Percentiles rank a stretch among this genome's conserved stretches.
These are phyloP conservation scores for Scleromitrula shiraiana DNA, from an alignment of 2,329 filamentous ascomycete species.

Conservation along the genomic window DNA sequence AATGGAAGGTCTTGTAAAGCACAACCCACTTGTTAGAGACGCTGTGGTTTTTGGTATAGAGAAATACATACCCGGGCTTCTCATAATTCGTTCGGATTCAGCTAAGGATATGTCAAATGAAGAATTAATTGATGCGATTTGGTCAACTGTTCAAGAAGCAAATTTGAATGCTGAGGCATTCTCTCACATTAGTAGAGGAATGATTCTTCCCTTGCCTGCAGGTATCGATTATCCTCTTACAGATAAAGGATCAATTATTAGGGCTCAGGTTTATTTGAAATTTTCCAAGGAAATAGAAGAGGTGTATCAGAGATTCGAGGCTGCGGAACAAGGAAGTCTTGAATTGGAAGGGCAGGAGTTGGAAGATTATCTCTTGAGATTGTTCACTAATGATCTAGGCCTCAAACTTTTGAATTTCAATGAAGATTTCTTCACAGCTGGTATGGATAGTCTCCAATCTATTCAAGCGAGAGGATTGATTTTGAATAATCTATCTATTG, in stretches of 20 bases:
- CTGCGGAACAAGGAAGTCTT: slow-evolving; percentile 12
- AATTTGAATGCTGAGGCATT: slow-evolving; percentile 44
- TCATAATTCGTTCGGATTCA: slow-evolving; percentile 42
- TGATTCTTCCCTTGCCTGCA: slow-evolving; percentile 41
- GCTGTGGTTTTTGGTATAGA: slow-evolving; percentile 48
- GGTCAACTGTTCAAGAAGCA: slow-evolving; percentile 41
- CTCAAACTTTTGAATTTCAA: slow-evolving; percentile 13
- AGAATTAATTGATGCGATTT: slow-evolving; percentile 40
- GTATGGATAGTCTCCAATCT: slow-evolving; percentile 50
- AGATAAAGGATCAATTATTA: slow-evolving; percentile 46
- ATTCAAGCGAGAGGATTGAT: slow-evolving; percentile 46
- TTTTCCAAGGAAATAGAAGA: slow-evolving; percentile 37
- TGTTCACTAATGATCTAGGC: slow-evolving; percentile 3
- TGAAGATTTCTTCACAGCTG: slow-evolving; percentile 48
- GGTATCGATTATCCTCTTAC: slow-evolving; percentile 37
- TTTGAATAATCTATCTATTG: slow-evolving; percentile 40
- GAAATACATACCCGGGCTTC: slow-evolving; percentile 41
- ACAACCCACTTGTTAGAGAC: slow-evolving; percentile 45
- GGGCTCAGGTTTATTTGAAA: slow-evolving; percentile 38
- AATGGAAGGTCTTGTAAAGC: slow-evolving; percentile 44
- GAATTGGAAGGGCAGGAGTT: slow-evolving; percentile 25
- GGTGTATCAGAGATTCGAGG: slow-evolving; percentile 28
- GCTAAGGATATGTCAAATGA: slow-evolving; percentile 34
- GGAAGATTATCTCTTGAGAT: slow-evolving; percentile 25
- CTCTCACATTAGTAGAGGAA: slow-evolving; percentile 41